These are phyloP conservation scores for Barnettozyma hawaiiensis DNA, from an alignment of 1,139 yeast species.

Conservation along the genomic window DNA sequence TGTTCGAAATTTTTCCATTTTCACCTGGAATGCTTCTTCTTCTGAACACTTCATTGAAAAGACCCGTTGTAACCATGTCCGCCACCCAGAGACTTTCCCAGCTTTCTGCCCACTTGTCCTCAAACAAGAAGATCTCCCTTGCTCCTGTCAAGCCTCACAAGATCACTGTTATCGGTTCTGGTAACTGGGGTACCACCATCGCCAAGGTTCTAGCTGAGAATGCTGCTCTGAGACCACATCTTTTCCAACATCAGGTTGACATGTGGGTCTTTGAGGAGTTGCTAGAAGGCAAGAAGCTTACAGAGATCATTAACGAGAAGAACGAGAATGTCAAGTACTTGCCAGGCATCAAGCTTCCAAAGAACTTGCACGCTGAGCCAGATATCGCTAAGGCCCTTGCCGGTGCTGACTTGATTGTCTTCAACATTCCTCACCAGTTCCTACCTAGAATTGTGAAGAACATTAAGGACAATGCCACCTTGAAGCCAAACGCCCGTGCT, in stretches of 20 bases:
- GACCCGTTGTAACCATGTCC: slow-evolving; percentile 6
- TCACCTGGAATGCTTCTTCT: background rate
- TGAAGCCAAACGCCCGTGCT: slow-evolving; percentile 63
- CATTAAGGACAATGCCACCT: slow-evolving; percentile 54
- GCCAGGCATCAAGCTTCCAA: slow-evolving; percentile 70
- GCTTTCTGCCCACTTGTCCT: slow-evolving; percentile 13
- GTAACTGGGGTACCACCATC: slow-evolving; percentile 86
- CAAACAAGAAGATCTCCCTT: slow-evolving; percentile 14
- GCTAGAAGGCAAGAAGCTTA: slow-evolving; percentile 58
- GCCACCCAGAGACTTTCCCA: slow-evolving; percentile 23
- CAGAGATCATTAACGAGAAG: slow-evolving; percentile 72
- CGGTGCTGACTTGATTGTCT: slow-evolving; percentile 70
- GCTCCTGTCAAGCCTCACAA: slow-evolving; percentile 40
- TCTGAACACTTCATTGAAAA: background rate
- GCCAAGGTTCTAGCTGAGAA: slow-evolving; percentile 86
- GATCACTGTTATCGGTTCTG: slow-evolving; percentile 62
- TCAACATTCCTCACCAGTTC: slow-evolving; percentile 89
- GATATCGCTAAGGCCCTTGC: slow-evolving; percentile 63
- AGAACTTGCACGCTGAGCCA: slow-evolving; percentile 72
- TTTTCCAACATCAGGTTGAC: slow-evolving; percentile 60
- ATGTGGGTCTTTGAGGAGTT: slow-evolving; percentile 91
- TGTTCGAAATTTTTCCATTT: background rate
- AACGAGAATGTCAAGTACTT: slow-evolving; percentile 84
- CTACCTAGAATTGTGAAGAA: slow-evolving; percentile 65
- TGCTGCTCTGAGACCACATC: slow-evolving; percentile 53